A percentile compares a stretch with the other conserved stretches of the same genome.
phyloP scores from a whole-genome alignment of 2,329 filamentous ascomycete species.

The Neophaeococcomyces mojaviensis region DNA sequence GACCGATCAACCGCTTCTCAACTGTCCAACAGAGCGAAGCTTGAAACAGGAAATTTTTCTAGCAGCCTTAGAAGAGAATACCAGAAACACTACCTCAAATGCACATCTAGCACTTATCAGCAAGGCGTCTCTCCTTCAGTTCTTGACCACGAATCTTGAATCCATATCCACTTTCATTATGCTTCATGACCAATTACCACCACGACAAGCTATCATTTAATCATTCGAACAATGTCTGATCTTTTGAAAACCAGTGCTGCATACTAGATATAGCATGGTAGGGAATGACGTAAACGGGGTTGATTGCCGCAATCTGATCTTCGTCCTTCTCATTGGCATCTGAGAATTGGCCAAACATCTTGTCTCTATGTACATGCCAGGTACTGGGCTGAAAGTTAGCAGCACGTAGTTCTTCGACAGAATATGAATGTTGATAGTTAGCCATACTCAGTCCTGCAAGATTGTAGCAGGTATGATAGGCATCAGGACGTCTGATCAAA shows the following conservation, averaged over 20 bases:
- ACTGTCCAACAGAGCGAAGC: too few species aligned
- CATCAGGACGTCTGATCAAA: conserved; percentile 61
- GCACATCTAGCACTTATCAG: too few species aligned
- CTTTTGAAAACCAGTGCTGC: conserved; percentile 56
- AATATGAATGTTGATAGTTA: conserved; percentile 56
- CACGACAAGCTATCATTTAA: background rate
- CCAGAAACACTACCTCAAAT: too few species aligned
- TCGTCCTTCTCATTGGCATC: conserved; percentile 38
- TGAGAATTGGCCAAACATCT: conserved; percentile 27
- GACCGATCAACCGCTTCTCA: too few species aligned
- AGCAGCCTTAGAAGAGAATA: too few species aligned
- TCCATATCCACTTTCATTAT: too few species aligned
- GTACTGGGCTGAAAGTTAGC: conserved; percentile 32
- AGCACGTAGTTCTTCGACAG: conserved; percentile 21
- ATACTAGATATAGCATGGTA: conserved; percentile 59
- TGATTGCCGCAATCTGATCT: conserved; percentile 45
- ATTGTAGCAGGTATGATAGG: conserved; percentile 90
- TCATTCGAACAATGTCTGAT: conserved; percentile 46
- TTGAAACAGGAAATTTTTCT: too few species aligned
- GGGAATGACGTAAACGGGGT: conserved; percentile 81
- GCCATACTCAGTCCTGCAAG: conserved; percentile 76
- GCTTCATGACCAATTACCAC: too few species aligned
- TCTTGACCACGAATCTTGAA: too few species aligned
- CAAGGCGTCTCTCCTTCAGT: too few species aligned
- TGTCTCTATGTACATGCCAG: conserved; percentile 29